Conservation (phyloP, 306 rosid species). For the Vicia faba region DNA sequence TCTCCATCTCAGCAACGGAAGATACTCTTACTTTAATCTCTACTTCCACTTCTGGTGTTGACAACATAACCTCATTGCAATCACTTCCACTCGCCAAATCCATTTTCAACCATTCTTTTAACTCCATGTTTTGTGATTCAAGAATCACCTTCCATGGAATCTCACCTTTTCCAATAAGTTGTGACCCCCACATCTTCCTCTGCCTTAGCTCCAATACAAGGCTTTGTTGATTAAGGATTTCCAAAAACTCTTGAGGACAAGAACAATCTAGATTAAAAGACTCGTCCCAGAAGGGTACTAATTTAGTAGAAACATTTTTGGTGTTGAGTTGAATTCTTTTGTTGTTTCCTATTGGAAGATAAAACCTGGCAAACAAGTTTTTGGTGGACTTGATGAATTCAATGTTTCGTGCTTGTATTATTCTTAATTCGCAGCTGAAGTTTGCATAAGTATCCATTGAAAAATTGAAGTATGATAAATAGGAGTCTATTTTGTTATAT, state of each 20-base stretch:
- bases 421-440: slow-evolving; percentile 55
- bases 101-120: slow-evolving; percentile 67
- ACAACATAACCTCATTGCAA: too few species aligned
- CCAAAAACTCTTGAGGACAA: slow-evolving; percentile 51
- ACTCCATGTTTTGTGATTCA: slow-evolving; percentile 61
- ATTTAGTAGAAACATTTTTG: slow-evolving; percentile 45
- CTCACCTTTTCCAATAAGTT: slow-evolving; percentile 62
- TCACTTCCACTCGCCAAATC: too few species aligned
- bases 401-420: slow-evolving; percentile 54
- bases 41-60: too few species aligned
- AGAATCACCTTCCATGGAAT: slow-evolving; percentile 63
- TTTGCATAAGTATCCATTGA: slow-evolving; percentile 50
- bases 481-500: background rate
- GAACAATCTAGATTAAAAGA: slow-evolving; percentile 68
- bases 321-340: slow-evolving; percentile 51
- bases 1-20: too few species aligned
- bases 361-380: slow-evolving; percentile 54
- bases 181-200: slow-evolving; percentile 57
- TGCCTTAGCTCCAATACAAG: slow-evolving; percentile 73
- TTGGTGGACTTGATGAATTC: slow-evolving; percentile 39
- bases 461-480: background rate
- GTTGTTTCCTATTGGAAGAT: slow-evolving; percentile 54
- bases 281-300: slow-evolving; percentile 63
- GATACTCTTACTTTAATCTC: too few species aligned
- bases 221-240: slow-evolving; percentile 52